Evolutionary conservation across 768 basidiomycete species (phyloP).

Genomic region (Postia placenta): DNA sequence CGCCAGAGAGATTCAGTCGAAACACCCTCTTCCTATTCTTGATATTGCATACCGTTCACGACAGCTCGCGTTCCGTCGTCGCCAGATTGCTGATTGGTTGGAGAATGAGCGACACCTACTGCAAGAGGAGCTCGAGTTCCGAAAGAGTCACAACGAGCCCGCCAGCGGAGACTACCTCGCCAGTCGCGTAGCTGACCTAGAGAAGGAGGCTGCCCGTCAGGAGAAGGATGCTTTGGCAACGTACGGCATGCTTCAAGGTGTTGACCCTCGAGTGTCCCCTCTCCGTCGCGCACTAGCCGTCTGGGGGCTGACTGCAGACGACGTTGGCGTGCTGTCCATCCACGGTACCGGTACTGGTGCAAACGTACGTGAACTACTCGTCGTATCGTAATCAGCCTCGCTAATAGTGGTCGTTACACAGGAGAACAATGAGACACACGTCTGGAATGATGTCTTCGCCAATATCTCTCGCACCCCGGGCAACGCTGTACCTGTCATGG

Average conservation of each 20-base stretch:
- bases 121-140: slow-evolving; percentile 66
- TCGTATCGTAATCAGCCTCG: no score
- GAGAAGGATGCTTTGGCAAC: slow-evolving; percentile 90
- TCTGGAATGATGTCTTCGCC: slow-evolving; percentile 95
- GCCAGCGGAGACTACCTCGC: slow-evolving; percentile 67
- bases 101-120: slow-evolving; percentile 82
- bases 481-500: slow-evolving; percentile 95
- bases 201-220: slow-evolving; percentile 85
- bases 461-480: slow-evolving; percentile 84
- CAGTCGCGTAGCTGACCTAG: slow-evolving; percentile 74
- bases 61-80: slow-evolving; percentile 92
- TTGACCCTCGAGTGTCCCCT: slow-evolving; percentile 81
- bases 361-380: slow-evolving; percentile 43
- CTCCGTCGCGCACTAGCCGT: slow-evolving; percentile 94
- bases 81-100: slow-evolving; percentile 93
- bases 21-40: slow-evolving; percentile 74
- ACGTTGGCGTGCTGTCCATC: slow-evolving; percentile 85
- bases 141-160: slow-evolving; percentile 44
- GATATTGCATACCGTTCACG: slow-evolving; percentile 85
- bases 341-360: slow-evolving; percentile 86
- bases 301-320: slow-evolving; percentile 92
- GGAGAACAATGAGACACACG: slow-evolving; percentile 97
- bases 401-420: slow-evolving; percentile 23
- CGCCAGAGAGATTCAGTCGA: slow-evolving; percentile 78
- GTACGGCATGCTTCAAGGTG: slow-evolving; percentile 93